Percentiles rank a stretch among this genome's conserved stretches.
Evolutionary conservation across 441 rosid genomes (phyloP).

Genomic region (Raphanus hybrid): DNA sequence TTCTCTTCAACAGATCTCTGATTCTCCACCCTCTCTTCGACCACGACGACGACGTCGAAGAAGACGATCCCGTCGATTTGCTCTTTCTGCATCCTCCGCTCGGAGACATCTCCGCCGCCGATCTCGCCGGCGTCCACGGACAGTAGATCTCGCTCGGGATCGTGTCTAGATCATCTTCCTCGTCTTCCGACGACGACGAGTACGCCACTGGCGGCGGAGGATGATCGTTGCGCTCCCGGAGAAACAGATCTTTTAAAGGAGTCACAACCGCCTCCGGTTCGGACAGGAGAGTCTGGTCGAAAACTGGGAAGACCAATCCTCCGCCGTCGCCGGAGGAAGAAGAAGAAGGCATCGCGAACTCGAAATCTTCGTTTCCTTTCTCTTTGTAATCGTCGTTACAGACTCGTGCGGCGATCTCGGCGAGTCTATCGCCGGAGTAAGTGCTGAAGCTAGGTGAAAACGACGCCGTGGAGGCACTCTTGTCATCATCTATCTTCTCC

Average conservation of each 20-base stretch:
- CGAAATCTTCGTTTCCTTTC: conserved; percentile 64
- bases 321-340: neutral
- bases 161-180: conserved; percentile 59
- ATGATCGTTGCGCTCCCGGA: conserved; percentile 48
- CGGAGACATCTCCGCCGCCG: conserved; percentile 51
- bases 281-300: conserved; percentile 56
- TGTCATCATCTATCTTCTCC: conserved; percentile 35
- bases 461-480: conserved; percentile 39
- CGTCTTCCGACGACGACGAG: conserved; percentile 55
- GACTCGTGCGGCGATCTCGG: conserved; percentile 51
- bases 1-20: conserved; percentile 66
- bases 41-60: conserved; percentile 40
- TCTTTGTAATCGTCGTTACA: neutral
- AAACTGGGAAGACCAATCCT: conserved; percentile 61
- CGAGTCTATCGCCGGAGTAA: conserved; percentile 52
- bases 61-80: conserved; percentile 71
- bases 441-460: conserved; percentile 77
- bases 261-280: conserved; percentile 29
- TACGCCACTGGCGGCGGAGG: too few species aligned
- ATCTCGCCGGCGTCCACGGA: conserved; percentile 69
- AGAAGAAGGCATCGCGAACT: conserved; percentile 44
- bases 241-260: conserved; percentile 55
- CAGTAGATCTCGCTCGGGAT: conserved; percentile 63
- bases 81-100: conserved; percentile 69
- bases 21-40: conserved; percentile 60